Evolutionary conservation across 225 moss, liverwort and hornwort species (phyloP).

Genomic region (Climacium dendroides): DNA sequence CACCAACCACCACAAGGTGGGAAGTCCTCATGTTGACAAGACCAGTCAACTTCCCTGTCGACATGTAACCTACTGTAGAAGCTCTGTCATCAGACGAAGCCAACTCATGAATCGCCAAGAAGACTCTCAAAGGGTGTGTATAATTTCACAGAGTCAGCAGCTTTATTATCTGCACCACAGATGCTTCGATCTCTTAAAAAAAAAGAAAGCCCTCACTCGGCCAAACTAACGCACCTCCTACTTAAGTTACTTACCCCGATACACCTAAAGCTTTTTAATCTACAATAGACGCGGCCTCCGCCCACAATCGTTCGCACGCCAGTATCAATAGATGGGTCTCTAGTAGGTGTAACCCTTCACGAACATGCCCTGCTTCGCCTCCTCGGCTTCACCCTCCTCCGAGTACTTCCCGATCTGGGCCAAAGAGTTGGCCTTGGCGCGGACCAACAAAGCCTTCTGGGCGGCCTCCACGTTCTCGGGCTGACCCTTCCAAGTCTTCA

Average conservation of each 20-base stretch:
- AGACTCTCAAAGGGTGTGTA: background rate
- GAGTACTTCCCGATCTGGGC: slow-evolving; percentile 45
- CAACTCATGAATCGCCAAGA: background rate
- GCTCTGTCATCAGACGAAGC: background rate
- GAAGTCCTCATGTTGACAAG: background rate
- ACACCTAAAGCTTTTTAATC: background rate
- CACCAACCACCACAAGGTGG: background rate
- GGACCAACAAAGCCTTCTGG: slow-evolving; percentile 25
- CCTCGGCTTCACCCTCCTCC: slow-evolving; percentile 31
- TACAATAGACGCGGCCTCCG: background rate
- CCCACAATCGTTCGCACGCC: background rate
- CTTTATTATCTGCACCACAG: background rate
- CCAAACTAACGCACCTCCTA: slow-evolving; percentile 6
- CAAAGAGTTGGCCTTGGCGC: slow-evolving; percentile 39
- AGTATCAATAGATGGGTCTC: background rate
- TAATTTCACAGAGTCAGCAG: background rate
- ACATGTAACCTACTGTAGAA: background rate
- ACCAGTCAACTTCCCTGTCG: background rate
- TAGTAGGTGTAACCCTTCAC: slow-evolving; percentile 41
- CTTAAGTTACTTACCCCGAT: background rate
- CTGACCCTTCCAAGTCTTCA: slow-evolving; percentile 48
- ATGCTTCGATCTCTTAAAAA: background rate
- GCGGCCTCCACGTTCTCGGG: slow-evolving; percentile 35
- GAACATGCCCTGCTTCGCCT: slow-evolving; percentile 46
- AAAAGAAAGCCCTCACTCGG: background rate